Conservation (phyloP, 2,329 filamentous ascomycete genomes). For the Xylariaceae sp. region DNA sequence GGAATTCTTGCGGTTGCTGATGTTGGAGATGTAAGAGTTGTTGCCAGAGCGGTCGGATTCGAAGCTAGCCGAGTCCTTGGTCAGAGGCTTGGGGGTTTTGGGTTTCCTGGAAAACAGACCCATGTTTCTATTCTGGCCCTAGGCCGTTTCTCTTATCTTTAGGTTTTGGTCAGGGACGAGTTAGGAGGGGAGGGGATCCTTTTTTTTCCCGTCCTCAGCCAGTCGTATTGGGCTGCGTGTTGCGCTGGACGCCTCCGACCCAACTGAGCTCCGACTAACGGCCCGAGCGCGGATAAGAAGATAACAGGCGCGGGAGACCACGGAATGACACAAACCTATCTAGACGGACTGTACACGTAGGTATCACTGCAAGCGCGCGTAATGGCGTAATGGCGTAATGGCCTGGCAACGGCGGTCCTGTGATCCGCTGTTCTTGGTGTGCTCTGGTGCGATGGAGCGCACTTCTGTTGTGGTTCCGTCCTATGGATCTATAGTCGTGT, state of each 20-base stretch:
- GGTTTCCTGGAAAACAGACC: conserved; percentile 53
- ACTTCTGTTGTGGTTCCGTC: not conserved
- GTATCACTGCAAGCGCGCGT: not conserved
- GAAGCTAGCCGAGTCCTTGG: conserved; percentile 45
- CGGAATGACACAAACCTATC: not conserved
- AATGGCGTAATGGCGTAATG: not conserved
- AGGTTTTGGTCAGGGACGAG: not conserved
- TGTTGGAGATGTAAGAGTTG: conserved; percentile 7
- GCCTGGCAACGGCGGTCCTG: not conserved
- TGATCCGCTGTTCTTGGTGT: not conserved
- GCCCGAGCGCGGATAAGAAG: conserved; percentile 2
- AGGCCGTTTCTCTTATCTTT: not conserved
- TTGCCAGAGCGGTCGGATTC: conserved; percentile 42
- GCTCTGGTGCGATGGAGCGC: not conserved
- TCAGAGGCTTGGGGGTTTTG: conserved; percentile 44
- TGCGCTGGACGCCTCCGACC: conserved; percentile 14
- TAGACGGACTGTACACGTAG: not conserved
- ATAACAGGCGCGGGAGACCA: not conserved
- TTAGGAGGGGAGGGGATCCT: not conserved
- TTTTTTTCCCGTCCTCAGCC: not conserved
- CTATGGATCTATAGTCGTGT: not conserved
- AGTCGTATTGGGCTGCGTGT: conserved; percentile 1
- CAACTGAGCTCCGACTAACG: conserved; percentile 14
- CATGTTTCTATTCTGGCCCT: conserved; percentile 34
- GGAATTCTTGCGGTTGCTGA: conserved; percentile 39